A percentile compares a stretch with the other conserved stretches of the same genome.
Evolutionary conservation across 2,329 filamentous ascomycete species (phyloP).

Genomic region (Pestalotiopsis sp.): DNA sequence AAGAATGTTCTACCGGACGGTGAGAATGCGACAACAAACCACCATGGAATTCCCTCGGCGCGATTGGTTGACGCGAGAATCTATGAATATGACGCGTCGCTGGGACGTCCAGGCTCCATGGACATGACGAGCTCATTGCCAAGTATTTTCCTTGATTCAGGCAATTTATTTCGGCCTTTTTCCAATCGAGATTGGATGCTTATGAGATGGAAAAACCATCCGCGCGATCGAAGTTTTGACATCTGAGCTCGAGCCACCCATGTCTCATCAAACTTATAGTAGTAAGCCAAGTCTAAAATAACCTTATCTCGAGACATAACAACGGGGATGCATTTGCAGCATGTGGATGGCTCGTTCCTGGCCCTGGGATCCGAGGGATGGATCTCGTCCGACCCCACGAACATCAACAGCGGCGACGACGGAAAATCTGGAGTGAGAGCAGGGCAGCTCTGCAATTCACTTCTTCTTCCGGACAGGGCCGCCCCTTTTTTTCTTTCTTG

Average conservation of each 20-base stretch:
- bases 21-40: neutral
- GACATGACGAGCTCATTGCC: too few species aligned
- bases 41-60: neutral
- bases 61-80: neutral
- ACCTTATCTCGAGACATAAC: constrained; percentile 5
- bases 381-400: neutral
- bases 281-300: constrained; percentile 5
- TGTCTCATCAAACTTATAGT: neutral
- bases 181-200: neutral
- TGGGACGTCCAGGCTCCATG: too few species aligned
- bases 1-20: neutral
- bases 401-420: neutral
- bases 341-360: neutral
- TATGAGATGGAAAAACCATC: neutral
- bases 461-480: neutral
- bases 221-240: neutral
- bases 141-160: neutral
- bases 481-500: neutral
- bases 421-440: neutral
- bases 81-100: neutral
- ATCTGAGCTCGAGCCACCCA: neutral
- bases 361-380: neutral
- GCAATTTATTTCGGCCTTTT: neutral
- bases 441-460: neutral
- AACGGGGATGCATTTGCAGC: neutral